Base-by-base conservation (phyloP, 1,284 basidiomycete species). In the Dichomitus squalens region DNA sequence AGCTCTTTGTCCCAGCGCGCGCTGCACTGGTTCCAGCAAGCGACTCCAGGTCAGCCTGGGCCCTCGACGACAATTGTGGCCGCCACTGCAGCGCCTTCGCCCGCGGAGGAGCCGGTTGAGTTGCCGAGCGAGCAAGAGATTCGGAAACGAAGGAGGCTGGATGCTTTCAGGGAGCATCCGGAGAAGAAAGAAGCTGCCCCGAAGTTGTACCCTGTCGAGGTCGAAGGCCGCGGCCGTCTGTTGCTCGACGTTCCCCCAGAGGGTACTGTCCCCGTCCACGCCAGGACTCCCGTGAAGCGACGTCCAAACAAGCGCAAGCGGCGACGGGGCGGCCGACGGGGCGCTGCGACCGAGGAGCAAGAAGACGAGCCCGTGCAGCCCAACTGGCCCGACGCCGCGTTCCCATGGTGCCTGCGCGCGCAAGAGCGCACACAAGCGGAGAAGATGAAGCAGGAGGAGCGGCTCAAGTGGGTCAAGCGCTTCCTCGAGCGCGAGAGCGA, bases 311-410 rank as follows among this genome's bases (percentile, higher is more conserved):
- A 73, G 33, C 74, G 70, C 53, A 72, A 66, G 66, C 77, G 72
- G 60, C 61, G 68, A 23, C 55, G 65, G n/a, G 67, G 52, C 14
- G 61, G 63, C 23, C 61, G 64, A 52, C 61, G 61, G 7, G 58
- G 59, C 18, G 46, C 35, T 34, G 52, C 41, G 27, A 49, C 20
- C 3, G 64, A 62, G 0, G 23, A 53, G 7, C 58, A 44, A 4
- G 53, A 59, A n/a, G 60, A 64, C 2, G 64, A 65, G 12, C 56
- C 51, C 1, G 65, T 79, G 25, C 78, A 72, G 53, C 87, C 89
- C 8, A 86, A 88, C 67, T 93, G 90, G 90, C 84, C 86, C 7
- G 90, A 93, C 65, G 63, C 76, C 12, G 82, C 84, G 66, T 90
- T 91, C 64, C 90, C 90, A 16, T 93, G 90, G 90, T 78, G 80